A percentile compares a stretch with the other conserved stretches of the same genome.
Conservation (phyloP, 2,329 filamentous ascomycete genomes). For the Sarocladium brachiariae region DNA sequence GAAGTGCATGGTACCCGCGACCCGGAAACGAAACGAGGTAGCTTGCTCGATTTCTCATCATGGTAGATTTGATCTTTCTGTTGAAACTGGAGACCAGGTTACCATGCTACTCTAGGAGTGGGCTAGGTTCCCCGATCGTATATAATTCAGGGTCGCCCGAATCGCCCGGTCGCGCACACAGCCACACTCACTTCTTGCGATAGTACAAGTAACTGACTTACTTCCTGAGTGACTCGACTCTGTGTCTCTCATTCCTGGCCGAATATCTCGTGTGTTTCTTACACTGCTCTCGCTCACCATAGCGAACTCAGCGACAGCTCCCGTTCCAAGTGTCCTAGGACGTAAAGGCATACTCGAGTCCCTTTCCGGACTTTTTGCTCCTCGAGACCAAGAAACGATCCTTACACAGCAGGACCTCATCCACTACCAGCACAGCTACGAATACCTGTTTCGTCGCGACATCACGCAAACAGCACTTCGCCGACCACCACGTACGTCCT, state of each 20-base stretch:
- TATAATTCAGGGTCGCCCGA: not conserved
- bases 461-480: not conserved
- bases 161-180: no score
- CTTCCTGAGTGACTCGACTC: not conserved
- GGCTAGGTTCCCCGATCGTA: not conserved
- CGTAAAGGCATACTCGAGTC: conserved; percentile 4
- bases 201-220: not conserved
- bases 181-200: no score
- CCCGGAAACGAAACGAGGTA: conserved; percentile 8
- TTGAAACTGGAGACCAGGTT: conserved; percentile 3
- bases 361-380: conserved; percentile 9
- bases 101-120: not conserved
- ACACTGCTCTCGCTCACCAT: no score
- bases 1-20: not conserved
- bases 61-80: not conserved
- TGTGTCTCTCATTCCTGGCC: not conserved
- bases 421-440: no score
- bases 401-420: not conserved
- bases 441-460: no score
- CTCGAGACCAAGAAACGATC: not conserved
- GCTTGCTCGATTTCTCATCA: not conserved
- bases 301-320: no score
- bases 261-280: no score
- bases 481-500: no score
- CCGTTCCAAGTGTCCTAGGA: not conserved